Evolutionary conservation across 768 basidiomycete genomes (phyloP).

Genomic region (Auricularia cornea): DNA sequence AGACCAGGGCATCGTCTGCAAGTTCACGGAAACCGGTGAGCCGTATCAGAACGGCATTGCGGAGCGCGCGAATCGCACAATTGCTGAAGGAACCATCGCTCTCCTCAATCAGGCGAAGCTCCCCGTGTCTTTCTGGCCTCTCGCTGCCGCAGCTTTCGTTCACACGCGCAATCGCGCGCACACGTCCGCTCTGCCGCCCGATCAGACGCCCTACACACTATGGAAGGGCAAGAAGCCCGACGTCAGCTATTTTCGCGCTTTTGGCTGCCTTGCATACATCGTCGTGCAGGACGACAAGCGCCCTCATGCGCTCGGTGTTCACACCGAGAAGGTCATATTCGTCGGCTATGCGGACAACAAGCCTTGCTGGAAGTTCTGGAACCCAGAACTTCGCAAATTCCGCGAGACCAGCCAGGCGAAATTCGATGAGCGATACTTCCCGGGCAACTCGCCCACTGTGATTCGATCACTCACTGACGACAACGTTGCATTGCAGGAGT

Average conservation of each 20-base stretch:
- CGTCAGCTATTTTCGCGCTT: conserved; percentile 21
- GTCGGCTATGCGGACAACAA: conserved; percentile 20
- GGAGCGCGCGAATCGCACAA: not conserved
- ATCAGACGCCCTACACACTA: conserved; percentile 15
- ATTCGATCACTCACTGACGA: conserved; percentile 16
- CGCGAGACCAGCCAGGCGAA: not conserved
- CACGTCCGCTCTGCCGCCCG: not conserved
- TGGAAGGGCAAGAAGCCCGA: conserved; percentile 10
- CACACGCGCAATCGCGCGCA: not conserved
- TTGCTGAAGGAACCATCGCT: not conserved
- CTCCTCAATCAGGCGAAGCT: not conserved
- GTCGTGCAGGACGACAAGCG: conserved; percentile 24
- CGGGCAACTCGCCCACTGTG: conserved; percentile 13
- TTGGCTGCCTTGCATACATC: conserved; percentile 32
- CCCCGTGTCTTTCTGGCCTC: not conserved
- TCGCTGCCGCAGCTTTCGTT: not conserved
- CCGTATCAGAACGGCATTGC: conserved; percentile 21
- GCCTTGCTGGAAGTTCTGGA: not conserved
- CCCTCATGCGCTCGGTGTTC: conserved; percentile 2
- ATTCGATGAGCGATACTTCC: conserved; percentile 13
- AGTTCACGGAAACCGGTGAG: not conserved
- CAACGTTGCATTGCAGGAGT: no score
- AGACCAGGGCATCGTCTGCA: not conserved
- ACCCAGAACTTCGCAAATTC: not conserved
- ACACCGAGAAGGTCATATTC: conserved; percentile 27